Evolutionary conservation across 768 basidiomycete species (phyloP).

Genomic region (Butyriboletus loyo): DNA sequence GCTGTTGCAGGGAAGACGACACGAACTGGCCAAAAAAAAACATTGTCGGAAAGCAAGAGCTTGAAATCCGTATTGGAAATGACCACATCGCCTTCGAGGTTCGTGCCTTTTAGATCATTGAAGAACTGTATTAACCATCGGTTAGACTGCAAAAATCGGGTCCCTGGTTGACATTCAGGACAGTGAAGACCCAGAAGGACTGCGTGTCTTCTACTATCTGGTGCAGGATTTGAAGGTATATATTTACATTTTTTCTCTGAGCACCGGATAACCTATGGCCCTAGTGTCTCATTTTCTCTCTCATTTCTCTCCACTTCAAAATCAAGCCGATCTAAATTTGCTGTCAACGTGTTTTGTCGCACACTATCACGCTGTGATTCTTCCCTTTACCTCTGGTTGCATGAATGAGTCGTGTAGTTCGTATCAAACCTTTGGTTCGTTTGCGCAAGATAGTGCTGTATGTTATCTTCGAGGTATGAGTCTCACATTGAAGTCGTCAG

Average conservation of each 20-base stretch:
- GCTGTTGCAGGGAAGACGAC: conserved; percentile 85
- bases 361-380: neutral
- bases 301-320: conserved; percentile 99
- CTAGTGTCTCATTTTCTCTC: conserved; percentile 95
- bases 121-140: neutral
- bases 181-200: conserved; percentile 94
- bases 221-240: conserved; percentile 94
- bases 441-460: conserved; percentile 29
- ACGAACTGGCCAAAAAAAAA: conserved; percentile 99
- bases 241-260: neutral
- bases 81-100: conserved; percentile 98
- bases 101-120: conserved; percentile 14
- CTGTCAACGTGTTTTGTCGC: neutral
- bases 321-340: conserved; percentile 89
- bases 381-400: neutral
- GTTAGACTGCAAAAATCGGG: conserved; percentile 95
- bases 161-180: conserved; percentile 95
- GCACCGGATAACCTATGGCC: neutral
- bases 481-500: neutral
- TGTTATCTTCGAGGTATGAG: conserved; percentile 18
- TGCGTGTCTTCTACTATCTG: conserved; percentile 97
- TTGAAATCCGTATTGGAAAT: conserved; percentile 91
- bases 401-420: conserved; percentile 9
- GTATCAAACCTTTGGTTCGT: conserved; percentile 2
- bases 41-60: conserved; percentile 96